These are phyloP conservation scores for Coffea eugenioides DNA, from an alignment of 257 asterid genomes.

Conservation along the genomic window DNA sequence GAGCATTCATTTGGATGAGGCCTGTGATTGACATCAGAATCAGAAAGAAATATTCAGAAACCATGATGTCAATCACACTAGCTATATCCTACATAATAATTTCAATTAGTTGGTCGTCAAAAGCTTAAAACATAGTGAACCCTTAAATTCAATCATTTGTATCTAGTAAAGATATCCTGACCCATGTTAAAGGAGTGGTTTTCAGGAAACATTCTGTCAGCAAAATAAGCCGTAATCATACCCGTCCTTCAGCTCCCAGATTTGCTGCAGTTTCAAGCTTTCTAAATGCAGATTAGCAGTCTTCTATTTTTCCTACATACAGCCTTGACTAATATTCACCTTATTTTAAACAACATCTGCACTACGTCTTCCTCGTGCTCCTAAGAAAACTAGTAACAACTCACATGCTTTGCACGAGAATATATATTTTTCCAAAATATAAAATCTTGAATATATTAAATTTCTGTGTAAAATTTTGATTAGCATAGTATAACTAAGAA, in stretches of 20 bases:
- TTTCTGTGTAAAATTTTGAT: too few relatives aligned
- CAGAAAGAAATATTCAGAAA: not conserved
- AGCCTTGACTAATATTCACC: not conserved
- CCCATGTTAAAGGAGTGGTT: too few relatives aligned
- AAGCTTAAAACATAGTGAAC: not conserved
- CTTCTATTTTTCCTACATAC: not conserved
- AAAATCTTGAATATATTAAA: too few relatives aligned
- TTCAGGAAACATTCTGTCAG: not conserved
- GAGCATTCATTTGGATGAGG: conserved; percentile 99
- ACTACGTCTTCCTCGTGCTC: too few relatives aligned
- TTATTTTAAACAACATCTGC: not conserved
- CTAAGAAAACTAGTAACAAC: too few relatives aligned
- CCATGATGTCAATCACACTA: not conserved
- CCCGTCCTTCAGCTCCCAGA: not conserved
- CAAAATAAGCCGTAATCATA: not conserved
- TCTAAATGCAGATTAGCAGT: not conserved
- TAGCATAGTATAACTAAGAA: too few relatives aligned
- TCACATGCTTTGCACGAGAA: too few relatives aligned
- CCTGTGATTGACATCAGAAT: conserved; percentile 31
- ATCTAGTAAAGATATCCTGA: not conserved
- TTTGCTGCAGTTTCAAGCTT: not conserved
- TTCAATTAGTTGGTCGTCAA: not conserved
- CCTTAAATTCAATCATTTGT: not conserved
- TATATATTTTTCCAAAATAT: too few relatives aligned
- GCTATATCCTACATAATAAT: not conserved